Evolutionary conservation across 1,284 basidiomycete genomes (phyloP), one percentile per base, ranked within the genome.

Genomic region (Ustilago trichophora): DNA sequence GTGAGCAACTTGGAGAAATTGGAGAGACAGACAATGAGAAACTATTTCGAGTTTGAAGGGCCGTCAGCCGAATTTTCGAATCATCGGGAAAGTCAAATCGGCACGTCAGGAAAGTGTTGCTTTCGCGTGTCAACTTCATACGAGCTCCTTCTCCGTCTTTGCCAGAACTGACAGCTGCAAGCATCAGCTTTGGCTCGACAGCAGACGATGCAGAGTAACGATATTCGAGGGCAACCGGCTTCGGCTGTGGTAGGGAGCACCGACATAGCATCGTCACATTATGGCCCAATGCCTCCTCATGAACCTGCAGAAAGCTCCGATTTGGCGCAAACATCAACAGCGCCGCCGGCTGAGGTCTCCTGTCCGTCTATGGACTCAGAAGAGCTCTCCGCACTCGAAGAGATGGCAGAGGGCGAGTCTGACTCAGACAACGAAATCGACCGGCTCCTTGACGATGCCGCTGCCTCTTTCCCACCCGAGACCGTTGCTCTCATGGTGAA

Each of bases 351-450:
- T 3, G 44, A 56, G 2, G 45, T 48, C 3, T 64, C 54, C n/a
- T 63, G 66, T 35, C 54, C 62, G 24, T 77, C 78, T 16, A 53
- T 75, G 33, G 72, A 79, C 46, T 78, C 76, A 5, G 76, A 78
- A 27, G 75, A 73, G 37, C 67, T 80, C 13, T 75, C 76, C 5
- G 55, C 63, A 2, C 56, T 80, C 22, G 78, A 80, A 55, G 75
- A 73, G 10, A 54, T 62, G 19, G 78, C 77, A 7, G 75, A 80
- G 27, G 48, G 45, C 33, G 77, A 75, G 42, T 60, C 60, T 18
- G 66, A 73, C 7, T 58, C 65, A 26, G 69, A 72, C 15, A 47
- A 25, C 24, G 68, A 58, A 22, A 48, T 70, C 40, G 62, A 72
- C 25, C 52, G 50, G 0, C 60, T 76, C 4, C 62, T 74, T 22